Evolutionary conservation across 106 monocot species (phyloP).

Genomic region (Dactylorhiza incarnata): DNA sequence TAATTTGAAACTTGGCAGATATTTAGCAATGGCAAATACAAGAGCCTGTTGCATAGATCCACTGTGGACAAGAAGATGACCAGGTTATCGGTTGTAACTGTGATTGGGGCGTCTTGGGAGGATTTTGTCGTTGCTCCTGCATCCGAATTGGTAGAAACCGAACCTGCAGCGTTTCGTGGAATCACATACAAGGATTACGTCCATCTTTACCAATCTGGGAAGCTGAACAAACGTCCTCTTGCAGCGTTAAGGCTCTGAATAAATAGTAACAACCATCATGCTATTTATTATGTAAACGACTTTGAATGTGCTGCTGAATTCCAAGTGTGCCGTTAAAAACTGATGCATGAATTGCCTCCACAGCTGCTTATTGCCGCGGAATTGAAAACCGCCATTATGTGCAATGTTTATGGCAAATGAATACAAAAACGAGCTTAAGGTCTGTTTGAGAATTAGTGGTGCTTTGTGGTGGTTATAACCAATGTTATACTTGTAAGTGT

Average conservation of each 20-base stretch:
- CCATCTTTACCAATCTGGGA: constrained; percentile 34
- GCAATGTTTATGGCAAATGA: too few species aligned
- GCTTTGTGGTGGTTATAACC: too few species aligned
- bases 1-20: constrained; percentile 21
- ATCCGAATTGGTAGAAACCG: constrained; percentile 14
- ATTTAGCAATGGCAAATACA: constrained; percentile 61
- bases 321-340: too few species aligned
- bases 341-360: too few species aligned
- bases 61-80: constrained; percentile 19
- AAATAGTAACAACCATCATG: neutral
- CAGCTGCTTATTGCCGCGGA: too few species aligned
- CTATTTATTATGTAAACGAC: too few species aligned
- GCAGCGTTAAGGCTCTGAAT: neutral
- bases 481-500: too few species aligned
- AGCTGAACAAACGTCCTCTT: constrained; percentile 12
- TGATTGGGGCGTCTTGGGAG: constrained; percentile 30
- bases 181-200: constrained; percentile 42
- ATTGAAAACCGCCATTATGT: too few species aligned
- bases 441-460: too few species aligned
- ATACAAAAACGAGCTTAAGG: too few species aligned
- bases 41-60: constrained; percentile 50
- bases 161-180: constrained; percentile 20
- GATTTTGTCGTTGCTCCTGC: constrained; percentile 24
- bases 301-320: too few species aligned
- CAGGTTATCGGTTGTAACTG: constrained; percentile 38